Evolutionary conservation across 805 yeast species (phyloP), one percentile per base, ranked within the genome.

Genomic region (Candida sonorensis): DNA sequence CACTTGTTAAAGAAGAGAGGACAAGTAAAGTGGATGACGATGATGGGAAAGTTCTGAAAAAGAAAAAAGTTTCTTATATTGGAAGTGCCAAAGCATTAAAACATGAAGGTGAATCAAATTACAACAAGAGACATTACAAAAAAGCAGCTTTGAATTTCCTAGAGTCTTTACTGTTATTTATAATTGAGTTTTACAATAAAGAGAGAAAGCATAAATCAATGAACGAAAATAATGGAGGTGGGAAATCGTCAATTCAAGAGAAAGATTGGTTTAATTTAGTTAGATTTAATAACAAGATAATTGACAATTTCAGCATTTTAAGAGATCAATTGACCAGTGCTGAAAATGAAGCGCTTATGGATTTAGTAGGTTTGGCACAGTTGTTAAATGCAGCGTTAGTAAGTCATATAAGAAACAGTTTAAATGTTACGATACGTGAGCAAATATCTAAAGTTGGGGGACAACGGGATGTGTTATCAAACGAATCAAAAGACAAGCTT

Each of bases 111-210:
- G 51, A 42, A 27, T 15, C 20, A 12, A 35, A 32, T n/a, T 38
- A 44, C 20, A 40, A 38, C 16, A 17, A 28, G 3, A 41, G 42
- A 16, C 33, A 41, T 5, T 38, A 33, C 16, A 25, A 38, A 10
- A 11, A 17, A 8, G 43, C 57, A n/a, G 38, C 46, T 7, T 19
- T 50, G 3, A 35, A 41, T 16, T 50, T 51, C 18, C 17, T 42
- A 1, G 56, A 51, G 27, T 52, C 59, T 1, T 33, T 48, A 17
- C 17, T 53, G 4, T 27, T 52, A 6, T 52, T 50, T 30, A 37
- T 52, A 7, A 31, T 49, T n/a, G 49, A 46, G 13, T 45, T 52
- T 17, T 36, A 40, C 16, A 29, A 36, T 6, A 47, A 48, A 29
- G 57, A 51, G 19, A n/a, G n/a, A n/a, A n/a, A n/a, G n/a, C n/a